These are phyloP conservation scores for Cordyceps tenuipes DNA, from an alignment of 2,329 filamentous ascomycete species.

Conservation along the genomic window DNA sequence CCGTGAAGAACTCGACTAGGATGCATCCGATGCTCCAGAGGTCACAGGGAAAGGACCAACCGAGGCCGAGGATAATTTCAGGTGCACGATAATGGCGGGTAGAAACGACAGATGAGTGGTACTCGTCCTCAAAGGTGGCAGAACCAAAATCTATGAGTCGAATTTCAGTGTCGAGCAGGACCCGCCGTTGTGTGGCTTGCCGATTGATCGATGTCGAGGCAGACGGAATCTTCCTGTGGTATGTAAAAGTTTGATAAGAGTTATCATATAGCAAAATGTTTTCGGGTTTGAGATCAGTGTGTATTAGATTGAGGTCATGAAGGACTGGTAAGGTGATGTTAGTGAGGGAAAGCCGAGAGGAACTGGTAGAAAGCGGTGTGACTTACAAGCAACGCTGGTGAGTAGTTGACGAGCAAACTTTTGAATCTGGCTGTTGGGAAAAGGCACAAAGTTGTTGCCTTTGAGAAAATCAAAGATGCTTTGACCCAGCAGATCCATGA, in stretches of 20 bases:
- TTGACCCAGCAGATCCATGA: slow-evolving; percentile 72
- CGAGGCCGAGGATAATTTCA: slow-evolving; percentile 62
- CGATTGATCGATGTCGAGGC: slow-evolving; percentile 53
- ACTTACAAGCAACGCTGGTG: slow-evolving; percentile 95
- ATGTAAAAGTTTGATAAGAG: slow-evolving; percentile 62
- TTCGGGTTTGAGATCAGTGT: slow-evolving; percentile 71
- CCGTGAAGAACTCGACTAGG: slow-evolving; percentile 63
- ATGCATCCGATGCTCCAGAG: slow-evolving; percentile 71
- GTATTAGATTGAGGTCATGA: slow-evolving; percentile 93
- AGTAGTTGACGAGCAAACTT: slow-evolving; percentile 92
- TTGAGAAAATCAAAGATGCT: slow-evolving; percentile 99
- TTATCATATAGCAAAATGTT: slow-evolving; percentile 61
- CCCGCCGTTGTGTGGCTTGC: slow-evolving; percentile 54
- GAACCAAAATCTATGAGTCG: slow-evolving; percentile 64
- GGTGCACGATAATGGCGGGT: slow-evolving; percentile 63
- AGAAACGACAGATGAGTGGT: slow-evolving; percentile 63
- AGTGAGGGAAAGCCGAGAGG: background rate
- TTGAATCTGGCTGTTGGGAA: slow-evolving; percentile 97
- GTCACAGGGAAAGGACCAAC: slow-evolving; percentile 64
- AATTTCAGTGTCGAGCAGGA: slow-evolving; percentile 61
- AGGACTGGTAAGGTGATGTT: slow-evolving; percentile 51
- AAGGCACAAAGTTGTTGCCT: slow-evolving; percentile 88
- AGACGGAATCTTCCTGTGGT: slow-evolving; percentile 61
- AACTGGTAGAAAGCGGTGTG: background rate
- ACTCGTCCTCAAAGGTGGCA: slow-evolving; percentile 65